Evolutionary conservation across 2,329 filamentous ascomycete species (phyloP).

Genomic region (Tetracladium maxilliforme): DNA sequence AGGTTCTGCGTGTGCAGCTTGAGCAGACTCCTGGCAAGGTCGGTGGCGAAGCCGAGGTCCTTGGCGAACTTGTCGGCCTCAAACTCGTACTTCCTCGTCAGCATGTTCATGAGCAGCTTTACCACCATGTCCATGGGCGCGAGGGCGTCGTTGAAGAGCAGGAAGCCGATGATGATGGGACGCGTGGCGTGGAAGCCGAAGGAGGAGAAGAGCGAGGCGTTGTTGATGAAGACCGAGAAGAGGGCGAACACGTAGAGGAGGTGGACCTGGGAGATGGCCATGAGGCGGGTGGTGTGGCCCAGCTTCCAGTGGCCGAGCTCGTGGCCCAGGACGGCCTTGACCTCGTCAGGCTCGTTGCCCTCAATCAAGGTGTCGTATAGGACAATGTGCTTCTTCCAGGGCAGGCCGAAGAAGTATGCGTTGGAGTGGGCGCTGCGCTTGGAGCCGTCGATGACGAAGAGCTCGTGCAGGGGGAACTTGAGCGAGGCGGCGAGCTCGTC

Average conservation of each 20-base stretch:
- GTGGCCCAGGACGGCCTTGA: conserved; percentile 87
- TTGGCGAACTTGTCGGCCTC: conserved; percentile 86
- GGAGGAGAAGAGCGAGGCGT: conserved; percentile 73
- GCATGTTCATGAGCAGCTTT: conserved; percentile 89
- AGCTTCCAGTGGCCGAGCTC: conserved; percentile 96
- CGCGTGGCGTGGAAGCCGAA: conserved; percentile 77
- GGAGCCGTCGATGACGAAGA: conserved; percentile 89
- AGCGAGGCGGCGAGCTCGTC: conserved; percentile 72
- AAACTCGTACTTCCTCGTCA: conserved; percentile 91
- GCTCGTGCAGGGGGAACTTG: conserved; percentile 80
- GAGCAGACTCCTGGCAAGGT: conserved; percentile 79
- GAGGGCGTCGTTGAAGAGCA: conserved; percentile 94
- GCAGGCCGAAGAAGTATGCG: conserved; percentile 90
- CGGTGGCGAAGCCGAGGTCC: conserved; percentile 65
- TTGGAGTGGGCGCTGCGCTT: conserved; percentile 83
- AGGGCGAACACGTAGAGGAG: conserved; percentile 94
- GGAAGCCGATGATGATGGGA: conserved; percentile 93
- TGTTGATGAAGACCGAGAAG: conserved; percentile 96
- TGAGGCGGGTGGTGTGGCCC: conserved; percentile 83
- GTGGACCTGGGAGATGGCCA: conserved; percentile 77
- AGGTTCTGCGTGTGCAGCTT: conserved; percentile 98
- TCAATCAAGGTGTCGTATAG: conserved; percentile 97
- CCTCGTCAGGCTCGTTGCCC: conserved; percentile 83
- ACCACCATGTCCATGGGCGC: conserved; percentile 88
- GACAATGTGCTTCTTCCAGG: conserved; percentile 99